Evolutionary conservation across 495 filamentous ascomycete genomes (phyloP).

Genomic region (Friedmanniomyces endolithicus): DNA sequence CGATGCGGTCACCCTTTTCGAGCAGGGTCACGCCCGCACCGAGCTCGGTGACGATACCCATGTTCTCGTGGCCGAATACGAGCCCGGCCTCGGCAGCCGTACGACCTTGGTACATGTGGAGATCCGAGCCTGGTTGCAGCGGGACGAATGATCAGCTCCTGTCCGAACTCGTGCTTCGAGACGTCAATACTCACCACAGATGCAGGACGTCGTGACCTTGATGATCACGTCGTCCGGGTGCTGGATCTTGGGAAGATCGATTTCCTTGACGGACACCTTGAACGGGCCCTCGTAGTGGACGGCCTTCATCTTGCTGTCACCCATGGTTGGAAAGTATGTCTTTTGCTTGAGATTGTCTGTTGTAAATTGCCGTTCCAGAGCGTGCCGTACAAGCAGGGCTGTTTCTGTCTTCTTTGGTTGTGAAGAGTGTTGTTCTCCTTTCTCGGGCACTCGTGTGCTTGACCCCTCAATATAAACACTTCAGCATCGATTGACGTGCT

Average conservation of each 20-base stretch:
- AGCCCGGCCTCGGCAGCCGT: conserved; percentile 41
- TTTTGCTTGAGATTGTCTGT: not conserved
- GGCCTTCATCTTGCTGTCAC: conserved; percentile 37
- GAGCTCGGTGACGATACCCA: conserved; percentile 30
- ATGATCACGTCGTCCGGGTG: conserved; percentile 34
- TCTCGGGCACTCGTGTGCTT: not conserved
- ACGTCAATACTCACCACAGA: conserved; percentile 31
- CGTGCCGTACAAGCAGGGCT: not conserved
- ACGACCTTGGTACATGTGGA: conserved; percentile 43
- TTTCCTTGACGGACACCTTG: conserved; percentile 39
- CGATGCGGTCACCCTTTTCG: conserved; percentile 43
- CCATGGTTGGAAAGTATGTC: not conserved
- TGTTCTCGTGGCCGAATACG: conserved; percentile 43
- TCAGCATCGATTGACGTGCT: not conserved
- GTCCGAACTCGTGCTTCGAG: conserved; percentile 2
- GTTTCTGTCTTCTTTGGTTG: not conserved
- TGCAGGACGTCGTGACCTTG: conserved; percentile 45
- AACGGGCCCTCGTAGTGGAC: conserved; percentile 43
- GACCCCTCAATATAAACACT: not conserved
- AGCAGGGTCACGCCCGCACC: conserved; percentile 38
- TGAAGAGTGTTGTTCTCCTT: not conserved
- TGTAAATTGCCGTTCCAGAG: not conserved
- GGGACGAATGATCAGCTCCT: not conserved
- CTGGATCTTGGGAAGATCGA: conserved; percentile 38
- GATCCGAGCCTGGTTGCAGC: conserved; percentile 9